Percentiles rank a stretch among this genome's conserved stretches.
Conservation (phyloP, 176 grass and related monocot species). For the Sorghum bicolor region Sorghum_bicolor_NCBIv3 NC_012875.2:57465001-57465500, state of each 20-base stretch:
- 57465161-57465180: conserved; percentile 35
- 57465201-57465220: conserved; percentile 68
- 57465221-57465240: conserved; percentile 73
- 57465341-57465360: conserved; percentile 67
- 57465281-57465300: not conserved
- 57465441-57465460: conserved; percentile 61
- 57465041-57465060: not conserved
- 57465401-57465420: conserved; percentile 54
- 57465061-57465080: not conserved
- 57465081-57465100: not conserved
- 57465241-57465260: conserved; percentile 17
- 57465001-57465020: not conserved
- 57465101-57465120: not conserved
- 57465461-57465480: conserved; percentile 59
- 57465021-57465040: conserved; percentile 10
- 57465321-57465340: conserved; percentile 2
- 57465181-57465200: conserved; percentile 67
- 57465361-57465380: conserved; percentile 55
- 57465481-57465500: conserved; percentile 73
- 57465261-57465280: not conserved
- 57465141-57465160: conserved; percentile 29
- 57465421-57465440: conserved; percentile 79
- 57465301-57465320: conserved; percentile 3
- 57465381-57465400: conserved; percentile 63
- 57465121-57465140: not conserved